Evolutionary conservation across 164 flowering plant species (phyloP).

Genomic region (Berberis thunbergii): DNA sequence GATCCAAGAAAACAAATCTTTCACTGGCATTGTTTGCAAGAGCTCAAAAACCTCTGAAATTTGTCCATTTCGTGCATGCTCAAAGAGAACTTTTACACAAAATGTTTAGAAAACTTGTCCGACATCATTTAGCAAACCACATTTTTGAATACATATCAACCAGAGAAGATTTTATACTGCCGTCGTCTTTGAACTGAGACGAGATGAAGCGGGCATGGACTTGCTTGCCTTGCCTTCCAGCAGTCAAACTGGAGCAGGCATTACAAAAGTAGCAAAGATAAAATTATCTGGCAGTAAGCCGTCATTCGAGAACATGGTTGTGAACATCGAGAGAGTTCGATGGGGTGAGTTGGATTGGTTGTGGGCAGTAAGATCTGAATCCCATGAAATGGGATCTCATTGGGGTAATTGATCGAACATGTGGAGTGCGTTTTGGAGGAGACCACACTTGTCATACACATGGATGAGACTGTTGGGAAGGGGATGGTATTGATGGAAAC

Average conservation of each 20-base stretch:
- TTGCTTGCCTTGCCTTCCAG: conserved; percentile 46
- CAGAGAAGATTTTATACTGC: conserved; percentile 63
- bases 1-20: conserved; percentile 54
- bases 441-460: conserved; percentile 47
- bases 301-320: conserved; percentile 26
- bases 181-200: conserved; percentile 45
- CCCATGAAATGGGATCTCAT: conserved; percentile 59
- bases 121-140: conserved; percentile 44
- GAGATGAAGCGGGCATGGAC: conserved; percentile 50
- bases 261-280: conserved; percentile 50
- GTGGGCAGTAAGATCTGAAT: conserved; percentile 59
- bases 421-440: conserved; percentile 30
- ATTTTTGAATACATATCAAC: conserved; percentile 84
- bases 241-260: conserved; percentile 42
- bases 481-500: conserved; percentile 24
- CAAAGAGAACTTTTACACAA: conserved; percentile 30
- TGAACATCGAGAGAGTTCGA: conserved; percentile 32
- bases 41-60: conserved; percentile 46
- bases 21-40: conserved; percentile 31
- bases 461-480: conserved; percentile 48
- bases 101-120: conserved; percentile 44
- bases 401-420: conserved; percentile 72
- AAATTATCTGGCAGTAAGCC: conserved; percentile 52
- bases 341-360: conserved; percentile 41
- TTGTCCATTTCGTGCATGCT: conserved; percentile 55